Conservation (phyloP, 768 basidiomycete species). For the Lactarius sp. region DNA sequence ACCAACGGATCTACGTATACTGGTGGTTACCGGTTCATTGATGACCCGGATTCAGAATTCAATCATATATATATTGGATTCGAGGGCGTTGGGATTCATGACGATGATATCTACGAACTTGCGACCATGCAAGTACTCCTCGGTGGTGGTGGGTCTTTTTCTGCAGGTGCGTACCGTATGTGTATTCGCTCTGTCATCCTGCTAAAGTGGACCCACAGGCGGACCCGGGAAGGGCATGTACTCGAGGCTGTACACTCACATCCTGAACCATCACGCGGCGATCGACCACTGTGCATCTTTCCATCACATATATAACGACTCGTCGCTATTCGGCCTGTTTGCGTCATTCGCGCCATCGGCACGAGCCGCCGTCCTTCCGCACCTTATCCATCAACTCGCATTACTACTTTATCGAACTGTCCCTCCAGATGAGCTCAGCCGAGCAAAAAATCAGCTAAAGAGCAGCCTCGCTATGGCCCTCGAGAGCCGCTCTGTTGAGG, state of each 20-base stretch:
- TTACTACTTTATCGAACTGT: slow-evolving; percentile 67
- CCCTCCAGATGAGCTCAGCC: slow-evolving; percentile 61
- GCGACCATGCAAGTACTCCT: slow-evolving; percentile 94
- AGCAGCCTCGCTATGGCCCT: slow-evolving; percentile 91
- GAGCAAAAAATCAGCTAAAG: slow-evolving; percentile 95
- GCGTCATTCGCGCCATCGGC: slow-evolving; percentile 73
- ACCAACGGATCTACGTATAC: slow-evolving; percentile 53
- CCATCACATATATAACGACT: slow-evolving; percentile 96
- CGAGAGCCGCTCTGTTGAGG: slow-evolving; percentile 79
- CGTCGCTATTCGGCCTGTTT: slow-evolving; percentile 87
- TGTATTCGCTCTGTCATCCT: background rate
- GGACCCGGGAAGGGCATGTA: slow-evolving; percentile 99
- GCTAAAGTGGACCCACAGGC: slow-evolving; percentile 40
- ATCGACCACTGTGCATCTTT: slow-evolving; percentile 95
- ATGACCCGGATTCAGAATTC: slow-evolving; percentile 61
- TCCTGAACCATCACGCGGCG: slow-evolving; percentile 90
- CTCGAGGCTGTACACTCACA: slow-evolving; percentile 91
- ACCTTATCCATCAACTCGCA: slow-evolving; percentile 86
- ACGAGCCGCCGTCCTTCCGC: slow-evolving; percentile 60
- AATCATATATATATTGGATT: slow-evolving; percentile 91
- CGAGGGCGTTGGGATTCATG: slow-evolving; percentile 86
- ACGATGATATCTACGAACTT: slow-evolving; percentile 87
- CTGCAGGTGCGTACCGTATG: slow-evolving; percentile 53
- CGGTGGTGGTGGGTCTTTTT: slow-evolving; percentile 95
- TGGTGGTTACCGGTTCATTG: slow-evolving; percentile 75